Conservation (phyloP, 768 basidiomycete species). For the Pleurotus tuber-regium region DNA sequence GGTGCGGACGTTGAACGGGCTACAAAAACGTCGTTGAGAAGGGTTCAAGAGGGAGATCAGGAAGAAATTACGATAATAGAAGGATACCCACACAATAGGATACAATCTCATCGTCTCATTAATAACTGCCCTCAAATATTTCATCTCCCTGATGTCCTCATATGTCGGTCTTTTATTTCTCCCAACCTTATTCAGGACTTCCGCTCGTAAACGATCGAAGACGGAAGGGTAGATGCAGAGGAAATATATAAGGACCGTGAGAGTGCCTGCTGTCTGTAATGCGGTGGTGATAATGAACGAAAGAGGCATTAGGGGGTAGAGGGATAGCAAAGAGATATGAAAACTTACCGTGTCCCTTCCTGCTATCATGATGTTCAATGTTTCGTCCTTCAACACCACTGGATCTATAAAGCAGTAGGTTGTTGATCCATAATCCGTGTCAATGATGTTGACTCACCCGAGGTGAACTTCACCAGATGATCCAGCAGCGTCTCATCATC, state of each 20-base stretch:
- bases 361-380: conserved; percentile 54
- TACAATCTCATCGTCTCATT: conserved; percentile 59
- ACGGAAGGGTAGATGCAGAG: conserved; percentile 51
- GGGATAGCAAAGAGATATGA: conserved; percentile 34
- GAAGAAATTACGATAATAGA: background rate
- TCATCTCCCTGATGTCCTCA: conserved; percentile 56
- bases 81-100: conserved; percentile 41
- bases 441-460: conserved; percentile 28
- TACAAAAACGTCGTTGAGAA: conserved; percentile 9
- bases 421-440: background rate
- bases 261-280: conserved; percentile 41
- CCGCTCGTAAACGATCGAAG: conserved; percentile 42
- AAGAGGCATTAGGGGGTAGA: background rate
- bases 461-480: conserved; percentile 41
- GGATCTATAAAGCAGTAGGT: conserved; percentile 24
- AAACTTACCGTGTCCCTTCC: conserved; percentile 52
- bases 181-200: conserved; percentile 48
- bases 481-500: conserved; percentile 40
- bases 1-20: conserved; percentile 33
- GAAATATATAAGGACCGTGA: conserved; percentile 55
- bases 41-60: background rate
- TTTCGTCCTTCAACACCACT: conserved; percentile 42
- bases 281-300: too few species aligned
- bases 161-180: conserved; percentile 42
- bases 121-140: conserved; percentile 55